phyloP scores from a whole-genome alignment of 345 rosid species.

The Erysimum cheiranthoides region DNA sequence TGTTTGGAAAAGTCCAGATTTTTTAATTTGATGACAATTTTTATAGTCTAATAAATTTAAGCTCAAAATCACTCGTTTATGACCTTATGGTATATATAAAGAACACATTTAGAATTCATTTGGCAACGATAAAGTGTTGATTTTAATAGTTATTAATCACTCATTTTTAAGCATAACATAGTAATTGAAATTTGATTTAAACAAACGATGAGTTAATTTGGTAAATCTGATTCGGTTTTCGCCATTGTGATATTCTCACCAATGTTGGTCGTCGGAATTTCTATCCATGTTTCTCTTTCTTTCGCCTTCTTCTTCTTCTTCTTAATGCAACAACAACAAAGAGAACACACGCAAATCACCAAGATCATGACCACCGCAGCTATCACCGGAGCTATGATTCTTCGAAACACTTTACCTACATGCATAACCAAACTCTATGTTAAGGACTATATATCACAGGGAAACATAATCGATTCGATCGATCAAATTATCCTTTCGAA shows the following conservation, averaged over 20 bases:
- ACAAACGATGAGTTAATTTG: neutral
- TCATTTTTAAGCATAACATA: neutral
- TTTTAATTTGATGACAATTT: neutral
- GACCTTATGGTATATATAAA: neutral
- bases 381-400: slow-evolving; percentile 19
- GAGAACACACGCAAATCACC: neutral
- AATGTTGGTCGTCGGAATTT: neutral
- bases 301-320: neutral
- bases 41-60: neutral
- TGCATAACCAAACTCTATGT: neutral
- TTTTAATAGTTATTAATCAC: neutral
- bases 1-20: neutral
- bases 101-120: neutral
- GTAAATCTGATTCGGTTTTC: neutral
- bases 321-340: slow-evolving; percentile 17
- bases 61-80: neutral
- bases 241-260: neutral
- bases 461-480: neutral
- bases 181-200: neutral
- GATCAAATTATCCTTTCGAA: neutral
- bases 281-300: neutral
- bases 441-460: neutral
- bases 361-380: slow-evolving; percentile 1
- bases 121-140: neutral
- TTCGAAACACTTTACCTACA: slow-evolving; percentile 11